Base-by-base conservation (phyloP, 257 asterid genomes). In the Anisodus acutangulus region DNA sequence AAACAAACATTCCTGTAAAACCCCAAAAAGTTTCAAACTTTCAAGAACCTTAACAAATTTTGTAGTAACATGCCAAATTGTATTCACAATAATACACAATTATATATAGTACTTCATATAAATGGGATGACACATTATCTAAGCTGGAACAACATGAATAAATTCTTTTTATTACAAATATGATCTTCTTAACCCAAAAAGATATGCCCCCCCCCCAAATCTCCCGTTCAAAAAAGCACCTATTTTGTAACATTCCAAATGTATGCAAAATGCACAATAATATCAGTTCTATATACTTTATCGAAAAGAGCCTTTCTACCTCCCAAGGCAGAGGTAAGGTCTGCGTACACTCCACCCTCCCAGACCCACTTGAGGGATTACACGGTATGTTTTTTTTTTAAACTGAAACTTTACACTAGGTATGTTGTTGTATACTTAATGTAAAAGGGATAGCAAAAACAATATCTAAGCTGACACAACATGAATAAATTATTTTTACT, bases 11-110 rank as follows among this genome's bases (percentile, higher is more conserved):
- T 8, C 6, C 60, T 47, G 26, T 19, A 74, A 12, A 49, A 49
- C 11, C 60, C 19, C 60, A 19, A 19, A 13, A 76, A 12, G 47
- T 26, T 51, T 3, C 84, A 55, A 26, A 81, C 47, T 60, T 80
- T 31, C 78, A 47, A 43, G 51, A 81, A 76, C 47, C 47, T 63
- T 45, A 49, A 68, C 64, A 45, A 37, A 81, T 47, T 81, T 12
- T 47, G 49, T 35, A 6, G 6, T 41, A 63, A 2, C 17, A 76
- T 76, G 26, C 8, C 81, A 76, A 26, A 76, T 6, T 15, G 47
- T 76, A 26, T 12, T 31, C 64, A 51, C 7, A 51, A 51, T n/a
- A 16, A 71, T 7, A 76, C 81, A 76, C 26, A 76, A 76, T 1
- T 19, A 76, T 47, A 74, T 19, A 9, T 45, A 9, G 43, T 17